Base-by-base conservation (phyloP, 306 rosid genomes). In the Argentina anserina region DNA sequence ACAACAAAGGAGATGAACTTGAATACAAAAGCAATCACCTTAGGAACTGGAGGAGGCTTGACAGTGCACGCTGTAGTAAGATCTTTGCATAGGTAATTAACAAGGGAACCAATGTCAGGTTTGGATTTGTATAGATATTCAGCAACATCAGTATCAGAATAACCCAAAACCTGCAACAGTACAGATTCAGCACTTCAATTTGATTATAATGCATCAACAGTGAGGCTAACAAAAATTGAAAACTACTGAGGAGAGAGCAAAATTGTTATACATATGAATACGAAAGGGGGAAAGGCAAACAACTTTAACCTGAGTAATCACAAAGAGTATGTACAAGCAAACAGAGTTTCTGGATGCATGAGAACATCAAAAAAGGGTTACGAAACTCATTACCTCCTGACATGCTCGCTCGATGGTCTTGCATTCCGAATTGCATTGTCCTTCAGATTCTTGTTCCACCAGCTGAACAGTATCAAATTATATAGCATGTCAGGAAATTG, bases 381-480 rank as follows among this genome's bases (percentile, higher is more conserved):
- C 77, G 46, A 74, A 74, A 53, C 28, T n/a, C n/a, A 71, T 62
- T 50, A 89, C 99, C 82, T 89, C 99, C 63, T 89, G 97, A 73
- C 99, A 94, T 39, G 96, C 88, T 79, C 96, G 89, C 84, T 91
- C 94, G 52, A 91, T 85, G 2, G 98, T 94, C 87, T 94, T 94
- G 90, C 98, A 94, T 83, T 94, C 89, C 14, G 98, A 94, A 79
- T 94, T 85, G 84, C 98, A 94, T 67, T 94, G 98, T 69, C 98
- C 98, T 87, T 94, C 98, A 46, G 97, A 81, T 64, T 82, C 89
- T 86, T 94, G 97, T 58, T 91, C 97, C 58, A 77, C 97, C 64
- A 94, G 83, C 98, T 94, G 87, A 76, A 59, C 69, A 74, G 25
- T 69, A 65, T 78, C 13, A 50, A 40, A 74, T 67, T 66, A 68